Conservation (phyloP, 2,329 filamentous ascomycete genomes). For the Podosphaera fusca region DNA sequence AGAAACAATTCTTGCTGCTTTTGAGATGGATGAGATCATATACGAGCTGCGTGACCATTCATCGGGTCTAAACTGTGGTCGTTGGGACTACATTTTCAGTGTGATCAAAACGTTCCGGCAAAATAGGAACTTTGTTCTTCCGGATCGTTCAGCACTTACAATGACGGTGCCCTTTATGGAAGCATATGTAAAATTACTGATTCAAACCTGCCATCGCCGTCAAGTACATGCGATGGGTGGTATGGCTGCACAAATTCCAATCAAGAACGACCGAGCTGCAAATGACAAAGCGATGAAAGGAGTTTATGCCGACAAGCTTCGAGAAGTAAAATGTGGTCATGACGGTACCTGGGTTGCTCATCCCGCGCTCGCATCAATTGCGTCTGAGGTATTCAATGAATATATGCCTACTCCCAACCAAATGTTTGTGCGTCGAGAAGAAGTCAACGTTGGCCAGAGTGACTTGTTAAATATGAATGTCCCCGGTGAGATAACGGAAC, state of each 20-base stretch:
- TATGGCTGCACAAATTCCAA: constrained; percentile 97
- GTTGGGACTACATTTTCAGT: constrained; percentile 99
- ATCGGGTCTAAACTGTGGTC: constrained; percentile 88
- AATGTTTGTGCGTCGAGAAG: constrained; percentile 72
- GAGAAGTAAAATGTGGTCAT: constrained; percentile 84
- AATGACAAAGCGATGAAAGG: constrained; percentile 89
- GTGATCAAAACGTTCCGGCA: constrained; percentile 99
- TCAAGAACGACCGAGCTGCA: constrained; percentile 78
- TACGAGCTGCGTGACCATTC: constrained; percentile 95
- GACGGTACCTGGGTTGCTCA: constrained; percentile 96
- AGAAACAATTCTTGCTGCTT: constrained; percentile 91
- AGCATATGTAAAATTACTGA: constrained; percentile 85
- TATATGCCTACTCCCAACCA: constrained; percentile 98
- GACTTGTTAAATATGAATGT: constrained; percentile 98
- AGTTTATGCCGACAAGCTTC: constrained; percentile 85
- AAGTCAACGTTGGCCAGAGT: constrained; percentile 64
- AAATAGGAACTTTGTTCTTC: constrained; percentile 78
- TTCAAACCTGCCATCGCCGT: constrained; percentile 92
- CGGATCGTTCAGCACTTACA: constrained; percentile 73
- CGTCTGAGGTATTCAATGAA: constrained; percentile 85
- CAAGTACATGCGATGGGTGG: constrained; percentile 98
- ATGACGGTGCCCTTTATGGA: constrained; percentile 99
- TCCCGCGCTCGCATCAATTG: constrained; percentile 71
- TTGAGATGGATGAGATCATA: constrained; percentile 99
- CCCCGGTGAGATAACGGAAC: constrained; percentile 75